Base-by-base conservation (phyloP, 192 early-diverging fungal genomes). In the Dimargaris verticillata region DNA sequence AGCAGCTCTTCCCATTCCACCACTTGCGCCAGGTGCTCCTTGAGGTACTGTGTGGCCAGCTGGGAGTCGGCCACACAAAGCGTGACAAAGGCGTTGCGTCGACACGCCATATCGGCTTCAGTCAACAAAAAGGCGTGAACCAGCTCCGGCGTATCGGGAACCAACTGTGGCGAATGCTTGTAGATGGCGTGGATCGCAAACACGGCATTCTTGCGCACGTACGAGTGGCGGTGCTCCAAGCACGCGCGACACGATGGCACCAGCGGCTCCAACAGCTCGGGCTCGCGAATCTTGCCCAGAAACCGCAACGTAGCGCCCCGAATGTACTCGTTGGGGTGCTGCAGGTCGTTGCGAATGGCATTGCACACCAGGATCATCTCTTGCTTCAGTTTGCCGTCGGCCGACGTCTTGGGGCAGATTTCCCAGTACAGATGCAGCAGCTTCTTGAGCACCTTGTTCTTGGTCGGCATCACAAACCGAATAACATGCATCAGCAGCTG, bases 251-350 rank as follows among this genome's bases (percentile, higher is more conserved):
- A 84, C 24, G 93, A 83, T 33, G 92, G 92, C 48, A 97, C 76
- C 41, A 95, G 77, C 10, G 95, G 95, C 71, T 97, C 94, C 10
- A 99, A 78, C 33, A 99, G 68, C 69, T 99, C 95, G 18, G 88
- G 81, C 65, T 99, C 95, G 54, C 84, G 82, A 62, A 99, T 78
- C 72, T 97, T 97, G 80, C 91, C 91, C 63, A 99, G 74, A 69
- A 95, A 90, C 26, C 95, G 84, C 61, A 99, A 81, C 33, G 89
- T 95, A 3, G 81, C 82, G 20, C 94, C 95, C 61, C 95, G 81
- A 63, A 99, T 91, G 66, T 87, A 99, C 78, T 99, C 95, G 74
- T 99, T 99, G 45, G 95, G 93, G 70, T 97, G 94, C 73, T 93
- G 91, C 29, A 99, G 73, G 71, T 99, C 96, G 60, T 92, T 95